Evolutionary conservation across 805 yeast genomes (phyloP).

Genomic region (Trichomonascus vanleenenianus): DNA sequence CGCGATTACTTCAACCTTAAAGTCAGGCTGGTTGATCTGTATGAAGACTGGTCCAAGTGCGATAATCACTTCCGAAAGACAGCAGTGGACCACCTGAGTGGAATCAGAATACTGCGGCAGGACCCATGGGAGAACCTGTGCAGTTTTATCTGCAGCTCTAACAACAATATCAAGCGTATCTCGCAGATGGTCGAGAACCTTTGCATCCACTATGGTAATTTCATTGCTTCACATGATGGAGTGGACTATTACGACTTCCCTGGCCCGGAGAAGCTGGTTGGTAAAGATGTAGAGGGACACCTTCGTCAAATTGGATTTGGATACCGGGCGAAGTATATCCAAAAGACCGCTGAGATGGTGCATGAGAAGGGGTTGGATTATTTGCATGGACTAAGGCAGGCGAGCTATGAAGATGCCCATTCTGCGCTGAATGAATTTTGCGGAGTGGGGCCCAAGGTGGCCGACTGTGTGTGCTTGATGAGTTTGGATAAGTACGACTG

Average conservation of each 20-base stretch:
- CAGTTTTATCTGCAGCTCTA: slow-evolving; percentile 91
- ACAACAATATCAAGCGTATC: slow-evolving; percentile 89
- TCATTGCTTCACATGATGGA: slow-evolving; percentile 46
- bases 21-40: slow-evolving; percentile 45
- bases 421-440: slow-evolving; percentile 52
- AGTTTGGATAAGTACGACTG: slow-evolving; percentile 76
- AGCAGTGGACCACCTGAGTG: slow-evolving; percentile 37
- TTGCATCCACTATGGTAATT: slow-evolving; percentile 62
- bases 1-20: slow-evolving; percentile 64
- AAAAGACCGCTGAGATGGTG: slow-evolving; percentile 61
- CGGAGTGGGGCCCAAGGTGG: slow-evolving; percentile 98
- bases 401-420: slow-evolving; percentile 46
- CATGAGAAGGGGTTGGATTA: slow-evolving; percentile 29
- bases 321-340: slow-evolving; percentile 82
- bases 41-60: slow-evolving; percentile 50
- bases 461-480: slow-evolving; percentile 94
- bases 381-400: slow-evolving; percentile 33
- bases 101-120: slow-evolving; percentile 80
- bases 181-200: slow-evolving; percentile 84
- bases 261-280: slow-evolving; percentile 42
- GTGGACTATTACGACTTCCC: slow-evolving; percentile 69
- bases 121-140: slow-evolving; percentile 96
- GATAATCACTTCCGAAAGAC: slow-evolving; percentile 42
- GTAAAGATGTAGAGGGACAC: slow-evolving; percentile 35
- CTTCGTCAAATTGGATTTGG: slow-evolving; percentile 59